These are phyloP conservation scores for Sclerotinia trifoliorum DNA, from an alignment of 2,329 filamentous ascomycete species.

Conservation along the genomic window DNA sequence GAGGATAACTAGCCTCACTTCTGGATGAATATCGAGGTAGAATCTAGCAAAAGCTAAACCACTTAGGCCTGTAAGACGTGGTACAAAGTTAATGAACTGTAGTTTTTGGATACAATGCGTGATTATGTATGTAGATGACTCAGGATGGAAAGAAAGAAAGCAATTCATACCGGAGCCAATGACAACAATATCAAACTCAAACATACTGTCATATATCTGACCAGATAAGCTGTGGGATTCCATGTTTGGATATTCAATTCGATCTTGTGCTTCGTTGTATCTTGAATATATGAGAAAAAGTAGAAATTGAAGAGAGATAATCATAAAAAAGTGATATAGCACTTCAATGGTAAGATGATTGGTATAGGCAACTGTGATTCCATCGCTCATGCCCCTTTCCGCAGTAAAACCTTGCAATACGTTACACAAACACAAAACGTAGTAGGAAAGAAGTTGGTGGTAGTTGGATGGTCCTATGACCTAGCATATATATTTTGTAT, in stretches of 20 bases:
- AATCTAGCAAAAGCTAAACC: constrained; percentile 26
- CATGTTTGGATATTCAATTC: not conserved
- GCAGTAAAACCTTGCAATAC: not conserved
- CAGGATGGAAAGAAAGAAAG: not conserved
- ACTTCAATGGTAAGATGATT: not conserved
- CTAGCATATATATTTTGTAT: not conserved
- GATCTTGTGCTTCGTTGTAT: not conserved
- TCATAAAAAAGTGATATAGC: not conserved
- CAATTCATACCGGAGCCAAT: constrained; percentile 6
- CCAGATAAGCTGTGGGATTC: not conserved
- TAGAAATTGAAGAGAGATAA: not conserved
- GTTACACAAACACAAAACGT: not conserved
- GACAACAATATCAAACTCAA: not conserved
- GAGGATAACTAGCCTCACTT: constrained; percentile 24
- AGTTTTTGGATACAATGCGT: not conserved
- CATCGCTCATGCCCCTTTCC: not conserved
- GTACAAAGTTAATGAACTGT: not conserved
- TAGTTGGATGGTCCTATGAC: not conserved
- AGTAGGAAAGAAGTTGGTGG: not conserved
- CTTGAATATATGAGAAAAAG: not conserved
- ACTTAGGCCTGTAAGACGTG: not conserved
- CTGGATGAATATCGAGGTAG: constrained; percentile 27
- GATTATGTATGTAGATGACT: not conserved
- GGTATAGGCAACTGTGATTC: not conserved
- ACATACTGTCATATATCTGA: not conserved